A percentile compares a stretch with the other conserved stretches of the same genome.
phyloP scores from a whole-genome alignment of 352 stramenopile genomes.

The Phytophthora pisi region DNA sequence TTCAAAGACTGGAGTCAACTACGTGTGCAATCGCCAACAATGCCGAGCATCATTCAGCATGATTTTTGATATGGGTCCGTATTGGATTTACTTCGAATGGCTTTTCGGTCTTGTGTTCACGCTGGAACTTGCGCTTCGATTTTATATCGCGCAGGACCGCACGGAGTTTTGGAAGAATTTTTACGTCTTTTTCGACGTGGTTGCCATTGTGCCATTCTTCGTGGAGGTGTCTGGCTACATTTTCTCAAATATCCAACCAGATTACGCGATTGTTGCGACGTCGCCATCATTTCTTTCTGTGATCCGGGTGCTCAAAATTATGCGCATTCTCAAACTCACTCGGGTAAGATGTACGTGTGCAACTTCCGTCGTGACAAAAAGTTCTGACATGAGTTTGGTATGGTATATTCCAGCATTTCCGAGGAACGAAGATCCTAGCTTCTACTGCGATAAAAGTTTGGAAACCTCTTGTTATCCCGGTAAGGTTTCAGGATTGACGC shows the following conservation, averaged over 20 bases:
- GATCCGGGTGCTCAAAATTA: constrained; percentile 72
- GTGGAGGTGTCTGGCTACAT: constrained; percentile 53
- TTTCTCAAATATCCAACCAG: constrained; percentile 36
- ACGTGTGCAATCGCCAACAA: constrained; percentile 63
- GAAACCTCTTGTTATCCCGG: constrained; percentile 68
- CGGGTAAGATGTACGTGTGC: constrained; percentile 30
- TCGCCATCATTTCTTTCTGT: constrained; percentile 68
- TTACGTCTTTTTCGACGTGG: constrained; percentile 71
- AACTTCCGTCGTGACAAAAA: no score
- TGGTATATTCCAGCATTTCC: constrained; percentile 53
- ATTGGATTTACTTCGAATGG: constrained; percentile 84
- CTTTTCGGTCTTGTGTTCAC: constrained; percentile 64
- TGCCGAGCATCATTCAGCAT: constrained; percentile 39
- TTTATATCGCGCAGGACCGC: constrained; percentile 51
- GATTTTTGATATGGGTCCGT: constrained; percentile 65
- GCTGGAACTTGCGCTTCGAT: constrained; percentile 60
- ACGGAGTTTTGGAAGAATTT: constrained; percentile 52
- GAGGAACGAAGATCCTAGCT: constrained; percentile 65
- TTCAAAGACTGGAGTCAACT: constrained; percentile 15
- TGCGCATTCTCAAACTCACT: constrained; percentile 78
- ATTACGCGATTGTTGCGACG: constrained; percentile 68
- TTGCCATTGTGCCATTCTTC: constrained; percentile 70
- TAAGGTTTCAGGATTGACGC: constrained; percentile 16
- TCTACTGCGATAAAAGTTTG: constrained; percentile 62
- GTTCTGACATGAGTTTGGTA: no score